Percentiles rank a stretch among this genome's conserved stretches.
Conservation (phyloP, 768 basidiomycete genomes). For the Coprinopsis sp. region DNA sequence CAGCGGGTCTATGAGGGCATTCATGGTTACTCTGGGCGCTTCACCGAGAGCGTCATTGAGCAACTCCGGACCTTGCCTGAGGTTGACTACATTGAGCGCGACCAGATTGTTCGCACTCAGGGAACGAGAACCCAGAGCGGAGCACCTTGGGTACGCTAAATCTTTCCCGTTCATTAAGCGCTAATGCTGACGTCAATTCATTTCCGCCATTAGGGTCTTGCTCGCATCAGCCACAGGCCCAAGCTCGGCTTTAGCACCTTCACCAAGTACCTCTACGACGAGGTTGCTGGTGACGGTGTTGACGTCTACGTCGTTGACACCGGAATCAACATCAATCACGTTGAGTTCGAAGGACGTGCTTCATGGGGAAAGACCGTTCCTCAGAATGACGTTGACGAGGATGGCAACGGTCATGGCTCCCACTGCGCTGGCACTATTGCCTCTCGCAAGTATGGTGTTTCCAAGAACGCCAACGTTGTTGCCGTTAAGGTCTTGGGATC, state of each 20-base stretch:
- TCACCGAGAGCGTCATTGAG: conserved; percentile 65
- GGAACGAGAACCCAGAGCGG: conserved; percentile 48
- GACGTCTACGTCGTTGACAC: conserved; percentile 89
- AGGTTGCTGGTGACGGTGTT: conserved; percentile 82
- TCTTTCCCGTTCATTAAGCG: conserved; percentile 8
- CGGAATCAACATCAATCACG: conserved; percentile 82
- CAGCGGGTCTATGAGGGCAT: conserved; percentile 74
- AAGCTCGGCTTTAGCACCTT: conserved; percentile 79
- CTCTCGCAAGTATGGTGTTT: conserved; percentile 90
- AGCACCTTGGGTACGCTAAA: conserved; percentile 78
- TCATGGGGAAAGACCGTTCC: conserved; percentile 94
- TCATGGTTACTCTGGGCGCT: conserved; percentile 78
- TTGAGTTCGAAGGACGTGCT: conserved; percentile 86
- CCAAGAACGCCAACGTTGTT: conserved; percentile 84
- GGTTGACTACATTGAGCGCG: conserved; percentile 88
- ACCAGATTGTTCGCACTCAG: conserved; percentile 84
- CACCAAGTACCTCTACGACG: conserved; percentile 71
- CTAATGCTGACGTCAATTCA: conserved; percentile 1
- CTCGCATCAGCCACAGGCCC: conserved; percentile 85
- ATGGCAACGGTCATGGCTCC: conserved; percentile 93
- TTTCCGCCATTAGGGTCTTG: conserved; percentile 67
- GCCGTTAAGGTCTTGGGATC: conserved; percentile 95
- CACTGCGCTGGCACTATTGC: conserved; percentile 97
- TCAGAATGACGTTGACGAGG: conserved; percentile 73
- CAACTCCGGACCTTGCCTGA: conserved; percentile 80